Evolutionary conservation across 805 yeast species (phyloP), one percentile per base, ranked within the genome.

Genomic region (Komagataella kurtzmanii): DNA sequence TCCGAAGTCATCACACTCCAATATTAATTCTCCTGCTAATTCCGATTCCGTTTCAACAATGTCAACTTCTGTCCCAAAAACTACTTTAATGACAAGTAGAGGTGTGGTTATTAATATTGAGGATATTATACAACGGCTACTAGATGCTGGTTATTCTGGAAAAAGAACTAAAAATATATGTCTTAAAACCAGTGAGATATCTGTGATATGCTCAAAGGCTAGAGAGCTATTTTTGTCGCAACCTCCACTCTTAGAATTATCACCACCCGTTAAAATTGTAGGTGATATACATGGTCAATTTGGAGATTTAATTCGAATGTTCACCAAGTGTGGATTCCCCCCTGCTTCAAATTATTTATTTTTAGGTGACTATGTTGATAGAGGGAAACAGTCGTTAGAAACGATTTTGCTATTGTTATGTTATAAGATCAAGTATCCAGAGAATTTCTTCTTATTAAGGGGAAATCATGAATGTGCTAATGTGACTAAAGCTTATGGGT

Each of bases 401-500:
- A 93, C 99, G 0, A 89, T 93, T 19, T 70, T 91, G 54, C 72
- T 93, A 49, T 72, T 93, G 54, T 73, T 93, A 50, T 90, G 97
- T 67, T 93, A 88, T 71, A 93, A 93, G 66, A 90, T 93, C 67
- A 91, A 91, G 66, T 91, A 89, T 61, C 98, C 99, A 0, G 97
- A 93, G 62, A 91, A 91, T 68, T 90, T 93, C 66, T 93, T 91
- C 66, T 68, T 93, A 54, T 73, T 93, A 46, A 74, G 99, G 58
- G 99, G 99, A 18, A 93, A 93, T 67, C 99, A 93, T 69, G 99
- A 93, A 70, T 88, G 96, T 67, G 97, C 99, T 18, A 88, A 88
- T 62, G 95, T 93, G 52, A 91, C 98, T 1, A 79, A 97, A 57
- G 96, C 93, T 36, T 93, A 93, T 67, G 99, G 99, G 2, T 93